Evolutionary conservation across 176 grass and related monocot species (phyloP), one percentile per base, ranked within the genome.

Genomic region (Carex scoparia): DNA sequence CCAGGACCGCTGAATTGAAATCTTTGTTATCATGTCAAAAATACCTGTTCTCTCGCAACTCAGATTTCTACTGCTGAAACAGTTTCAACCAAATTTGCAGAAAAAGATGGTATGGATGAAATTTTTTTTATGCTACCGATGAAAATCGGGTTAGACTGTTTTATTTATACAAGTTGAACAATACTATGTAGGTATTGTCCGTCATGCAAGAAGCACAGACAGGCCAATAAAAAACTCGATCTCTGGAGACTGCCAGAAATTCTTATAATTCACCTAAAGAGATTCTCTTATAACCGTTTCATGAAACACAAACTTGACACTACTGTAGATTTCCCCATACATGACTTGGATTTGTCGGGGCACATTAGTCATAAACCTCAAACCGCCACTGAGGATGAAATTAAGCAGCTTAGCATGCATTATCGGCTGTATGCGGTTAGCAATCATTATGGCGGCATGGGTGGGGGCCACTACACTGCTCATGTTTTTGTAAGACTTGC

Each of bases 201-300:
- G 60, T 69, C 85, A 51, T 94, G 96, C 85, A 95, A 95, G 88
- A 89, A 94, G 62, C 93, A 95, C 33, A 89, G 82, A 58, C 91
- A 99, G 89, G 93, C 93, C 69, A 91, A 85, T 56, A 94, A 99
- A 62, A 99, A 99, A 84, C 83, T 99, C 60, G 97, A 99, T 76
- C 86, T 99, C 61, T 99, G 93, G 97, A 94, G 97, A 85, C 83
- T 99, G 81, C 93, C 97, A 9, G 97, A 99, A 87, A 85, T 99
- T 84, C 89, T 96, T 57, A 94, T 99, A 46, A 94, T 99, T 89
- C 97, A 99, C 67, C 86, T 96, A 1, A 96, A 99, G 86, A 95
- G 93, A 84, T 94, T 94, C 86, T 94, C 91, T 3, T 99, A 91
- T 67, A 96, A 87, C 30, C 89, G 91, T 61, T 99, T 85, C 58